Evolutionary conservation across 108 stramenopile species (phyloP).

Genomic region (Nitzschia palea): DNA sequence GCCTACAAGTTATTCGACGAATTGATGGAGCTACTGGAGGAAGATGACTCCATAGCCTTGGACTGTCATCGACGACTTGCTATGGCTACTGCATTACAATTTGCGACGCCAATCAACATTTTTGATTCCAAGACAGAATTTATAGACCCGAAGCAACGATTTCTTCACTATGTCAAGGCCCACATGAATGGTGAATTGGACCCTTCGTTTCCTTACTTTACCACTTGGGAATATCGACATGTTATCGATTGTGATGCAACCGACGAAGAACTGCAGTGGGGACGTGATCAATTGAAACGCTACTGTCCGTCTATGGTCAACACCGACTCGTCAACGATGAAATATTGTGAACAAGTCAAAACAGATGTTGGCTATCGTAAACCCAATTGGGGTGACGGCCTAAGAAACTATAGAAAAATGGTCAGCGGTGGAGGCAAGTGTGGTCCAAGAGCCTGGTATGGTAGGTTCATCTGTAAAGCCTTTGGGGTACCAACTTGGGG

Average conservation of each 20-base stretch:
- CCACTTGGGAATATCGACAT: slow-evolving; percentile 44
- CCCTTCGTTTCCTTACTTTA: slow-evolving; percentile 35
- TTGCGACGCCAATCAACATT: slow-evolving; percentile 18
- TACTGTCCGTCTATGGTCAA: slow-evolving; percentile 39
- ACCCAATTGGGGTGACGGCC: slow-evolving; percentile 27
- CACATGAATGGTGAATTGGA: slow-evolving; percentile 50
- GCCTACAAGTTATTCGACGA: slow-evolving; percentile 21
- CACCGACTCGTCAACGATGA: slow-evolving; percentile 13
- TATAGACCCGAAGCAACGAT: slow-evolving; percentile 53
- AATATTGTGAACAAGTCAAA: slow-evolving; percentile 31
- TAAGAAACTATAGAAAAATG: slow-evolving; percentile 31
- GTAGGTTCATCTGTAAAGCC: slow-evolving; percentile 33
- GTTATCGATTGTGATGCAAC: slow-evolving; percentile 43
- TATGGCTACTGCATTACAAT: slow-evolving; percentile 39
- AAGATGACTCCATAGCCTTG: slow-evolving; percentile 7
- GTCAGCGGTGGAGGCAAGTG: slow-evolving; percentile 38
- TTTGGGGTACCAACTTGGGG: slow-evolving; percentile 63
- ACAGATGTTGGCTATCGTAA: slow-evolving; percentile 31
- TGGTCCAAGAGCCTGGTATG: slow-evolving; percentile 49
- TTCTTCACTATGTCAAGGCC: slow-evolving; percentile 44
- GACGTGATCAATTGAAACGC: slow-evolving; percentile 42
- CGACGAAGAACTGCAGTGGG: slow-evolving; percentile 49
- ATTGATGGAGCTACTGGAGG: not conserved
- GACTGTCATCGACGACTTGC: slow-evolving; percentile 24
- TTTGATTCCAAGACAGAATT: slow-evolving; percentile 18